Evolutionary conservation across 345 rosid species (phyloP).

Genomic region (Pseudoturritis turrita): DNA sequence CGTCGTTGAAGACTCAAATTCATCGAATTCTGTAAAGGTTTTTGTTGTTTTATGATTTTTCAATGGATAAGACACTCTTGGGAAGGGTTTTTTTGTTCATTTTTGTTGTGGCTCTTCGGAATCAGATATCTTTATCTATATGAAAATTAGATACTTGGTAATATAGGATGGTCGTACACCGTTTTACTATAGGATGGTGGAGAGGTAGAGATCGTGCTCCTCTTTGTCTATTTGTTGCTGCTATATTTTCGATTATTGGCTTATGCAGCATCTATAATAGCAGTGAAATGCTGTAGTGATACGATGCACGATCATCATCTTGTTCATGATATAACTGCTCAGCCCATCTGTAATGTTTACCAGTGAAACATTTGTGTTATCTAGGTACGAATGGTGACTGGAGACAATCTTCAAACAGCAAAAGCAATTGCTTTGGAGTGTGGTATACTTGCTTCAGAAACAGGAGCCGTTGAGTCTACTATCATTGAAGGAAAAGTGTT

Average conservation of each 20-base stretch:
- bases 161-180: too few species aligned
- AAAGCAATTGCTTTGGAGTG: constrained; percentile 96
- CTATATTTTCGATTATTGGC: background rate
- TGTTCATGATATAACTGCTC: background rate
- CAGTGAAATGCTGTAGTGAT: background rate
- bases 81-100: too few species aligned
- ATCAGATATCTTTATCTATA: too few species aligned
- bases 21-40: too few species aligned
- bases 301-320: background rate
- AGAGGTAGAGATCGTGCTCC: background rate
- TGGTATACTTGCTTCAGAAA: constrained; percentile 70
- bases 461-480: constrained; percentile 47
- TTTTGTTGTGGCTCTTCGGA: too few species aligned
- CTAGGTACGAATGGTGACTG: constrained; percentile 98
- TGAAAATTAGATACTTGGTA: too few species aligned
- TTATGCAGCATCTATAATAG: background rate
- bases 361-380: background rate
- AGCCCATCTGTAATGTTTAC: background rate
- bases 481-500: constrained; percentile 86
- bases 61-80: too few species aligned
- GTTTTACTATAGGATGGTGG: too few species aligned
- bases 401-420: constrained; percentile 94
- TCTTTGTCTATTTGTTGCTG: background rate
- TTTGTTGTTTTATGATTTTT: too few species aligned
- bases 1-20: too few species aligned